Evolutionary conservation across 768 basidiomycete genomes (phyloP), one percentile per base, ranked within the genome.

Genomic region (Pulveroboletus ravenelii): DNA sequence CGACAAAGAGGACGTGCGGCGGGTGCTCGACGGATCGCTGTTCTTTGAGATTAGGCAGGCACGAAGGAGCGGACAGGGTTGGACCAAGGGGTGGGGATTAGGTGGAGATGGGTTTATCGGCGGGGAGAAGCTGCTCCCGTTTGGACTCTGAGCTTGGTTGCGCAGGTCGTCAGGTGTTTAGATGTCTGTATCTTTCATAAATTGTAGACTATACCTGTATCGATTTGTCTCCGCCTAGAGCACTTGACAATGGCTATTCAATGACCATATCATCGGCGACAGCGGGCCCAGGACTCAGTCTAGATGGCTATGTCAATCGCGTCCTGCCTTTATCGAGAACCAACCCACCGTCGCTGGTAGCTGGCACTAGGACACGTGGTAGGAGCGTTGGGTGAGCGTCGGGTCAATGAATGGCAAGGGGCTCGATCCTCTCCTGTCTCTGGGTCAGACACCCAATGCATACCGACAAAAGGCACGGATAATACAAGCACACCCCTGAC

Each of bases 1-100:
- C 40, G 62, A 62, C 40, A 73, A 74, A 58, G 73, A 76, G 34
- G 72, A 75, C 49, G 65, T 77, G 15, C 63, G 72, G 2, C 69
- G 66, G 1, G 57, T 76, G 13, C 67, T 74, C 23, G 74, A 77
- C 32, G 76, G 74, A 10, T 68, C 66, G 41, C 48, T 71, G 17
- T 72, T 72, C 53, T 68, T 64, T 45, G 66, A 74, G 42, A 56
- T 73, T 13, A 59, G 54, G 13, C 37, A 46, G n/a, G 62, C 62
- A 20, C 53, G 68, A 18, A 40, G 30, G 43, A 54, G 36, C 2
- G 49, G 36, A 34, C 50, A 34, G 2, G 64, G 65, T 1, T 67
- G 65, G 65, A 60, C 55, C 50, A 66, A 67, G 48, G 65, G 65
- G 0, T 67, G 58, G 58, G 65, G 62, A 3, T 27, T 67, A 9